Base-by-base conservation (phyloP, 2,329 filamentous ascomycete genomes). In the Clathrospora elynae region DNA sequence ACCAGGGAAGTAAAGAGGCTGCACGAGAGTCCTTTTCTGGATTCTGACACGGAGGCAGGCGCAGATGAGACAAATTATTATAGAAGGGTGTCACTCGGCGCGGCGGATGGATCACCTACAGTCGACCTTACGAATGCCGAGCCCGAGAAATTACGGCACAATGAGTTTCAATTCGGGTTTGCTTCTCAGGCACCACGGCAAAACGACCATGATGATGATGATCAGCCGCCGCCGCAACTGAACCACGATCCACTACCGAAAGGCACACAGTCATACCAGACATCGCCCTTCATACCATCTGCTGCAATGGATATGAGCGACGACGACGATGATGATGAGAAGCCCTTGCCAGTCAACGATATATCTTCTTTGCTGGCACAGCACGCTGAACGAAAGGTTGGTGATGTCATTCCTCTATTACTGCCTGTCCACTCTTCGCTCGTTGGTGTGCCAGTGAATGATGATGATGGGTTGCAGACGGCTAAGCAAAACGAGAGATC, bases 321-420 rank as follows among this genome's bases (percentile, higher is more conserved):
- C 17, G 49, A 55, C 20, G 50, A 55, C 20, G 50, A 54, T 12
- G 17, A 25, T 13, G 56, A 51, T 30, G 49, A 49, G 14, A 32
- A 33, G 11, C 35, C 28, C 16, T 24, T 41, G 20, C 33, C 34
- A 25, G 32, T 37, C 19, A 41, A 46, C 12, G 14, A 36, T 4
- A 23, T 38, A 8, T 35, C 31, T 38, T 18, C 41, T 11, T 33
- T 47, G 29, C 35, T 26, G 20, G 29, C 35, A 16, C 42, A 36
- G 24, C 45, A 43, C 28, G 33, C 41, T 20, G 35, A 29, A n/a
- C 17, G 13, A 29, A 35, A 17, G 12, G 25, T 33, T n/a, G 50
- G 46, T 12, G 55, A 59, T 44, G 39, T 65, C 22, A 67, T 56
- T 30, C 61, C 62, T n/a, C 49, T 64, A 30, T 30, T 61, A 17